These are phyloP conservation scores for Alloteropsis semialata DNA, from an alignment of 176 grass and related monocot species.

Conservation along the genomic window DNA sequence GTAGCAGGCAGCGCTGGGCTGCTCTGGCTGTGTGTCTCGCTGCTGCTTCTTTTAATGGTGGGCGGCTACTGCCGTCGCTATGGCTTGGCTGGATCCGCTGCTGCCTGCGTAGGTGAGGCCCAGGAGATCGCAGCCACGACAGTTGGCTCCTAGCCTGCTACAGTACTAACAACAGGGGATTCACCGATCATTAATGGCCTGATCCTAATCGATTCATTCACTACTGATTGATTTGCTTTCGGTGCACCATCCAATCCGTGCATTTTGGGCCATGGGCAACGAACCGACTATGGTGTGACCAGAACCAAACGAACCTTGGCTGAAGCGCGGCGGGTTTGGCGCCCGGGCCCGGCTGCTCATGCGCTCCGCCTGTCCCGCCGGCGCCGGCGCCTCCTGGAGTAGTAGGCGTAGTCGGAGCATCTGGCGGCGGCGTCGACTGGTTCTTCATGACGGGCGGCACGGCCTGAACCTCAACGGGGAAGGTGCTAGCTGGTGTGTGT, in stretches of 20 bases:
- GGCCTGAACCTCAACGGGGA: background rate
- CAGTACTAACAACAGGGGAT: background rate
- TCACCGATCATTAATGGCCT: background rate
- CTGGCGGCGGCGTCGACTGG: background rate
- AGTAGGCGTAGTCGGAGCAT: background rate
- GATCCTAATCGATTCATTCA: background rate
- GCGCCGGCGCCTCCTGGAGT: background rate
- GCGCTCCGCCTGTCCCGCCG: background rate
- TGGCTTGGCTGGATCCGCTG: background rate
- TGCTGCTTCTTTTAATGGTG: conserved; percentile 14
- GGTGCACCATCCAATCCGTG: background rate
- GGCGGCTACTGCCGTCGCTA: background rate
- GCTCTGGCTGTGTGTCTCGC: background rate
- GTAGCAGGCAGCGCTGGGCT: background rate
- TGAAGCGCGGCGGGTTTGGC: background rate
- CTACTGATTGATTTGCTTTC: background rate
- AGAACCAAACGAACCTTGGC: background rate
- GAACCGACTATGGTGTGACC: background rate
- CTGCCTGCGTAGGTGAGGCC: too few relatives aligned
- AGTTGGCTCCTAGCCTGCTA: background rate
- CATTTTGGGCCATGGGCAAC: background rate
- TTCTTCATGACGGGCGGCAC: background rate
- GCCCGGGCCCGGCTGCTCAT: background rate
- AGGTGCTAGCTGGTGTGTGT: too few relatives aligned
- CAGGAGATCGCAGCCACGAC: background rate